Evolutionary conservation across 495 filamentous ascomycete genomes (phyloP).

Genomic region (Astrocystis sublimbata): DNA sequence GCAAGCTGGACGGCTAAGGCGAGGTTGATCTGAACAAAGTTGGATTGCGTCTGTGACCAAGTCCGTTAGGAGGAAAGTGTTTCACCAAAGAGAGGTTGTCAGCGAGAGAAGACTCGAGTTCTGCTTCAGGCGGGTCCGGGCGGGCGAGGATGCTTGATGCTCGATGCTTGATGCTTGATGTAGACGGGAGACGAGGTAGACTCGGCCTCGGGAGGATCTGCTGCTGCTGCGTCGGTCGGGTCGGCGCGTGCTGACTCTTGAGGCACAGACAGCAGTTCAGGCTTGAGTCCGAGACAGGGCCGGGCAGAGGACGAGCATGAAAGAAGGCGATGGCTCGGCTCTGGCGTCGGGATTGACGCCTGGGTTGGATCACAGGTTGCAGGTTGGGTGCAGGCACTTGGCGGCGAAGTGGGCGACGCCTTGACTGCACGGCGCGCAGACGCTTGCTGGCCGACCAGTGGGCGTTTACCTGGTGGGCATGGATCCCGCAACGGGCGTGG

Average conservation of each 20-base stretch:
- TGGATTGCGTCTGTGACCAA: slow-evolving; percentile 11
- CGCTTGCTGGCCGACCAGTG: neutral
- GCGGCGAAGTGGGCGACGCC: neutral
- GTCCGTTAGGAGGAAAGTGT: neutral
- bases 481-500: slow-evolving; percentile 4
- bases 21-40: neutral
- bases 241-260: slow-evolving; percentile 4
- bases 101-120: neutral
- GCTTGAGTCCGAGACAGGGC: slow-evolving; percentile 7
- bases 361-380: no score
- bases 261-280: slow-evolving; percentile 10
- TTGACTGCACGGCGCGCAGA: slow-evolving; percentile 15
- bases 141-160: slow-evolving; percentile 15
- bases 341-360: neutral
- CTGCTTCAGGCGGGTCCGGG: no score
- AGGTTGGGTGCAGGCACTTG: neutral
- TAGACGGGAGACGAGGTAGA: no score
- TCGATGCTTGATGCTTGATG: no score
- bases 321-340: slow-evolving; percentile 8
- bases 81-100: slow-evolving; percentile 1
- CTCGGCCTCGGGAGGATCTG: slow-evolving; percentile 3
- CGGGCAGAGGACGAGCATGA: neutral
- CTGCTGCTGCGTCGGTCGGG: slow-evolving; percentile 12
- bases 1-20: neutral
- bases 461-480: slow-evolving; percentile 9